Evolutionary conservation across 371 early-diverging fungal genomes (phyloP), one percentile per base, ranked within the genome.

Genomic region (Parasitella parasitica): DNA sequence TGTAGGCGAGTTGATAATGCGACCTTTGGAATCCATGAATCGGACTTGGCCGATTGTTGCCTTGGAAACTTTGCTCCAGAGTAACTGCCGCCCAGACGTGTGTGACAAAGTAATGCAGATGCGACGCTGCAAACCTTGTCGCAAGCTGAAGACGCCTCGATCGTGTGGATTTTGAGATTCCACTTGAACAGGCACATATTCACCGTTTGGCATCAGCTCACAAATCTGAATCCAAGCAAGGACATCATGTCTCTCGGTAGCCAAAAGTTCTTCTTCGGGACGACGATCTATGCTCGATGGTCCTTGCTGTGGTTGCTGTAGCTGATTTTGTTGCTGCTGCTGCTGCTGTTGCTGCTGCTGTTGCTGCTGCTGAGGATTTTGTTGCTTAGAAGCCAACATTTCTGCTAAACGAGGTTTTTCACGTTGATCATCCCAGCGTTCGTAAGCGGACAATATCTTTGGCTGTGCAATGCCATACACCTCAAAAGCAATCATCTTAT

Each of bases 81-180:
- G 77, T 36, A 94, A 73, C 41, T 87, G 89, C 4, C 69, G 71
- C 20, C 94, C 94, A 24, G 89, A 83, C 12, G 85, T 85, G 62
- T 94, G 92, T 3, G 84, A 83, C n/a, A 95, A 57, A 2, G 82
- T 76, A 20, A 94, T 53, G 16, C 76, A 66, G 30, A 95, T 81
- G 8, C 94, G 87, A 5, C 94, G 82, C 71, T 94, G 95, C 16
- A 96, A 64, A 4, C 96, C 96, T 72, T 96, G 96, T 37, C 89
- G 84, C 36, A 94, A 70, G 27, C 81, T 61, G 63, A 94, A 93
- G 0, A 82, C 81, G 16, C 91, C 91, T 1, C 81, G 64, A 41
- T 88, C 87, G 26, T 78, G 61, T 0, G 77, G 30, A 4, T 73
- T 69, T 48, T 80, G 76, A 2, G 87, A 71, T 12, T 81, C 79